Conservation (phyloP, 768 basidiomycete species). For the Boletus pseudo-olivaceus region DNA sequence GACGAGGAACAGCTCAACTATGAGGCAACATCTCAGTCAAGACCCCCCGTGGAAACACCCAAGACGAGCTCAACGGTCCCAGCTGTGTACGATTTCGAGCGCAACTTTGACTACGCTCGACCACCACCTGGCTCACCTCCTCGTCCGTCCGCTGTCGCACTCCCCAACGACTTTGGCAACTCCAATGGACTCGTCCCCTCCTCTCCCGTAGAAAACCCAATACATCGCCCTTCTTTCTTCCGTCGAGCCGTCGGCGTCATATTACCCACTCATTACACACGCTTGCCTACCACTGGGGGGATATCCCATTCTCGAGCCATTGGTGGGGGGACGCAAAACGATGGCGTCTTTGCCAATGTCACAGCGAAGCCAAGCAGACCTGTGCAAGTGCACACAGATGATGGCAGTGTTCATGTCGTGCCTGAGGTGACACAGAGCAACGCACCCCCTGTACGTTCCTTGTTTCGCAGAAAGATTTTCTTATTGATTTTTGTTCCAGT, state of each 20-base stretch:
- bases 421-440: constrained; percentile 83
- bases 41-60: constrained; percentile 17
- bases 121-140: constrained; percentile 84
- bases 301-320: constrained; percentile 28
- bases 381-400: constrained; percentile 42
- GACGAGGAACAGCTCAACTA: constrained; percentile 31
- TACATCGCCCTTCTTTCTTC: constrained; percentile 49
- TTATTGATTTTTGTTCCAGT: constrained; percentile 38
- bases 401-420: constrained; percentile 58
- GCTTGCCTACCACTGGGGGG: constrained; percentile 42
- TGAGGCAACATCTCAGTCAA: constrained; percentile 27
- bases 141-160: constrained; percentile 48
- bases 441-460: constrained; percentile 72
- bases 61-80: constrained; percentile 4
- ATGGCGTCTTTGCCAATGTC: constrained; percentile 95
- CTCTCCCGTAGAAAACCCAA: constrained; percentile 35
- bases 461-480: background rate
- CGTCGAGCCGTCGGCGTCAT: constrained; percentile 54
- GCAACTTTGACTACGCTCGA: constrained; percentile 61
- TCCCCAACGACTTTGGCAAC: constrained; percentile 70
- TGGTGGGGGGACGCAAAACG: constrained; percentile 80
- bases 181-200: constrained; percentile 64
- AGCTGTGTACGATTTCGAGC: constrained; percentile 65
- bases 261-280: constrained; percentile 63
- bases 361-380: constrained; percentile 74